Conservation (phyloP, 2,329 filamentous ascomycete species). For the Elsinoe fawcettii region DNA sequence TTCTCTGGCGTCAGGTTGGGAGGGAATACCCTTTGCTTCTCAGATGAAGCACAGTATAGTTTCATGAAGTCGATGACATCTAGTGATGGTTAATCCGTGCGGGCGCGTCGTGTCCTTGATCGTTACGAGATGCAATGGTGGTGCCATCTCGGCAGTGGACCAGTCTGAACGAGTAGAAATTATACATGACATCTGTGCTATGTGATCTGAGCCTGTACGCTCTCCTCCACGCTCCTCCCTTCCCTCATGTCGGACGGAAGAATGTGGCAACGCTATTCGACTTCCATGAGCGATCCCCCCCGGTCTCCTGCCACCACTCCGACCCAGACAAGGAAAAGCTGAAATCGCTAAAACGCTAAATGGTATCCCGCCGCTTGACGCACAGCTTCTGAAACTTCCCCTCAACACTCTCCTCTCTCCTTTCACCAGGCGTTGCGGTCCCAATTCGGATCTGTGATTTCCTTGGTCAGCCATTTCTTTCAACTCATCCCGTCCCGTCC, state of each 20-base stretch:
- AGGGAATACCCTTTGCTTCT: conserved; percentile 2
- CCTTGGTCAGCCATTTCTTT: conserved; percentile 18
- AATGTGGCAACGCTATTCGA: too few species aligned
- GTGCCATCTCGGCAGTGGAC: too few species aligned
- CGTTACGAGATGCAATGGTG: not conserved
- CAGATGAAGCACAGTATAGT: not conserved
- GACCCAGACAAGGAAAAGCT: conserved; percentile 13
- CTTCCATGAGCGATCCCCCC: too few species aligned
- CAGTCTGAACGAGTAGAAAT: conserved; percentile 1
- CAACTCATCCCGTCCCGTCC: not conserved
- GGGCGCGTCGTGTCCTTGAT: not conserved
- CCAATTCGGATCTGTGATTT: conserved; percentile 67
- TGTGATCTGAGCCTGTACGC: not conserved
- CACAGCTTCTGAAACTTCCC: not conserved
- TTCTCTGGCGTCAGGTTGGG: not conserved
- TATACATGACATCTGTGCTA: conserved; percentile 9
- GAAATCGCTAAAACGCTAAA: conserved; percentile 18
- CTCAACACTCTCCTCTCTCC: not conserved
- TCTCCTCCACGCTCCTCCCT: not conserved
- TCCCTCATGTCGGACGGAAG: too few species aligned
- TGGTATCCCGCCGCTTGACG: not conserved
- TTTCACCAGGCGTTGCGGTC: conserved; percentile 76
- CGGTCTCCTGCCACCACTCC: not conserved
- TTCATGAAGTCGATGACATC: not conserved
- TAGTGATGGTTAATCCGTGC: not conserved